Base-by-base conservation (phyloP, 345 rosid genomes). In the Lumnitzera racemosa region DNA sequence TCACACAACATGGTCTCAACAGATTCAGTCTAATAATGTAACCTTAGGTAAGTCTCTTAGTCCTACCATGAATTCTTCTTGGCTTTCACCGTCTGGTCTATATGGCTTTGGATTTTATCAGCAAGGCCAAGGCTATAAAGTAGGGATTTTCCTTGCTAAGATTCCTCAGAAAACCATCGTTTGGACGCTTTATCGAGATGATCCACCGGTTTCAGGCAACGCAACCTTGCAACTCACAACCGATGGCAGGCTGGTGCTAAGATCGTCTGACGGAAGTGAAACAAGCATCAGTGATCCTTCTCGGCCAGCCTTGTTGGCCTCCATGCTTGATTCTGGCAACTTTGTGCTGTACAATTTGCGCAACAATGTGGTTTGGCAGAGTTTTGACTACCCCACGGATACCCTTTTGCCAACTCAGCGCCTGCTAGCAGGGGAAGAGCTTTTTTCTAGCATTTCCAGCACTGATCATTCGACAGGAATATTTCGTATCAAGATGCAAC, bases 101-200 rank as follows among this genome's bases (percentile, higher is more conserved):
- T 20, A 20, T 20, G 20, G 20, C 20, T 20, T 20, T 20, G 20
- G 20, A 20, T 20, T 20, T 20, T 20, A 20, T 20, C 20, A 20
- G 20, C 20, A 20, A 20, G 20, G 20, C 20, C 20, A 20, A 20
- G 20, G 20, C 20, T 20, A 20, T 20, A 20, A 20, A 20, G 20
- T 20, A 20, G 20, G 20, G 20, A 20, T 20, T 20, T 20, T 65
- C 61, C 14, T 66, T 20, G 10, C 56, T 0, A 49, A 51, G 13
- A 43, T 24, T 3, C 61, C 20, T 0, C 23, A 54, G 3, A 66
- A 41, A 15, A 72, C 66, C 0, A 62, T 72, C 1, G 52, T 63
- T 43, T 75, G 80, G 80, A 69, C 76, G 16, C 74, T 71, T 4
- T 52, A 68, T 46, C 55, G 74, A 13, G 68, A 76, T 15, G 63